Percentiles rank a stretch among this genome's conserved stretches.
Evolutionary conservation across 2,329 filamentous ascomycete species (phyloP).

Genomic region (Cladosporium oxysporum): DNA sequence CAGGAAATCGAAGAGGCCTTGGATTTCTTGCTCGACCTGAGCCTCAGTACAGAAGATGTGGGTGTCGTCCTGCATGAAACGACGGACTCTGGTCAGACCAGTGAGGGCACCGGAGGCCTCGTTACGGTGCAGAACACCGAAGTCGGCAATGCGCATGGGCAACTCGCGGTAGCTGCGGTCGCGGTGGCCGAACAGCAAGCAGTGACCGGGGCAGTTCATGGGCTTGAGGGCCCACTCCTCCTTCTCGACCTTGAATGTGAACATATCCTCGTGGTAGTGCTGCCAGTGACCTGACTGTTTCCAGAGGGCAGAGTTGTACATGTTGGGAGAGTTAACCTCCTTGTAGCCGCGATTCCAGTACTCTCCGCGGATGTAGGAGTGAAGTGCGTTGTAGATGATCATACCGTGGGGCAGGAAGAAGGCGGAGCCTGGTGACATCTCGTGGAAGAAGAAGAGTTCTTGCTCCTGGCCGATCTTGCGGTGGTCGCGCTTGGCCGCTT

Average conservation of each 20-base stretch:
- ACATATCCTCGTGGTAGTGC: conserved; percentile 95
- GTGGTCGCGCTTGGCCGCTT: conserved; percentile 97
- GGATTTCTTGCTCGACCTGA: conserved; percentile 75
- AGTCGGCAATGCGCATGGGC: conserved; percentile 90
- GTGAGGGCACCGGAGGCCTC: conserved; percentile 90
- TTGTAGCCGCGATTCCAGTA: conserved; percentile 94
- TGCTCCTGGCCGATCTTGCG: conserved; percentile 92
- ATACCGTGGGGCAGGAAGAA: conserved; percentile 93
- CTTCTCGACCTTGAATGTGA: conserved; percentile 81
- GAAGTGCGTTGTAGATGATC: conserved; percentile 87
- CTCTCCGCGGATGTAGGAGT: conserved; percentile 77
- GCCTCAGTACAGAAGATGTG: conserved; percentile 93
- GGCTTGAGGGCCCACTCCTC: conserved; percentile 84
- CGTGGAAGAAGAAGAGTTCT: conserved; percentile 96
- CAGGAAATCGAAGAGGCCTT: conserved; percentile 84
- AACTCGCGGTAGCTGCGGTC: conserved; percentile 87
- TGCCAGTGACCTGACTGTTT: conserved; percentile 94
- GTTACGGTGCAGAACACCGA: conserved; percentile 92
- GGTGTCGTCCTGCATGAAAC: conserved; percentile 94
- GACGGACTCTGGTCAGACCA: conserved; percentile 85
- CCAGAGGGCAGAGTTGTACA: conserved; percentile 93
- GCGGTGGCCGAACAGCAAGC: conserved; percentile 79
- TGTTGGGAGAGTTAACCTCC: conserved; percentile 93
- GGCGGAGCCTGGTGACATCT: conserved; percentile 85
- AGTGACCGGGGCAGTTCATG: conserved; percentile 98